These are phyloP conservation scores for Phialemonium atrogriseum DNA, from an alignment of 2,329 filamentous ascomycete genomes.

Conservation along the genomic window DNA sequence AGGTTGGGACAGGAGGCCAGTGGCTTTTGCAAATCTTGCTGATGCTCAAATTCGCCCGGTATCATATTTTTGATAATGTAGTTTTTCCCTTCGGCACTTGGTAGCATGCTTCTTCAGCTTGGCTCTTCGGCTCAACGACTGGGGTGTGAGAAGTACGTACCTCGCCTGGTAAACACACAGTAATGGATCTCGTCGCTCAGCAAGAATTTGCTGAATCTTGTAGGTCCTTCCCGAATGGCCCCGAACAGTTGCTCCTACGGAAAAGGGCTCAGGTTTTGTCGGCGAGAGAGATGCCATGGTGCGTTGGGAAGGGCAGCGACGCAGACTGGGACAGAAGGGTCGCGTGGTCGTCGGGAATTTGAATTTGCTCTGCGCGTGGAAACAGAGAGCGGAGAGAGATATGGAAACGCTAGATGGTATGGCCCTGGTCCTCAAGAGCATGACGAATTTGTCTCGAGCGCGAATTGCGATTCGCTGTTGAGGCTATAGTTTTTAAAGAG, in stretches of 20 bases:
- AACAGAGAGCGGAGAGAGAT: too few relatives aligned
- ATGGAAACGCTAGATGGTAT: too few relatives aligned
- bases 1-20: constrained; percentile 17
- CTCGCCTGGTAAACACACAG: constrained; percentile 7
- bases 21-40: constrained; percentile 16
- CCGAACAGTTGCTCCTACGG: not conserved
- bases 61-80: constrained; percentile 19
- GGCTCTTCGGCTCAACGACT: not conserved
- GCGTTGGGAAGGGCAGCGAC: not conserved
- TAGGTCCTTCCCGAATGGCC: not conserved
- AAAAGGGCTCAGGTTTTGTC: not conserved
- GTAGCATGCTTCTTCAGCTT: not conserved
- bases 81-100: constrained; percentile 6
- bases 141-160: constrained; percentile 1
- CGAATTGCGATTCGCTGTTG: too few relatives aligned
- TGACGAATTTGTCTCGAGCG: too few relatives aligned
- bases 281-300: constrained; percentile 1
- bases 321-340: too few relatives aligned
- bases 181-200: not conserved
- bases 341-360: too few relatives aligned
- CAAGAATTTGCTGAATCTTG: not conserved
- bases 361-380: too few relatives aligned
- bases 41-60: constrained; percentile 21
- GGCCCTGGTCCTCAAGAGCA: too few relatives aligned
- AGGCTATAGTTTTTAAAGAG: too few relatives aligned